Percentiles rank a stretch among this genome's conserved stretches.
Evolutionary conservation across 306 rosid genomes (phyloP).

Genomic region (Pterocarpus macrocarpus): DNA sequence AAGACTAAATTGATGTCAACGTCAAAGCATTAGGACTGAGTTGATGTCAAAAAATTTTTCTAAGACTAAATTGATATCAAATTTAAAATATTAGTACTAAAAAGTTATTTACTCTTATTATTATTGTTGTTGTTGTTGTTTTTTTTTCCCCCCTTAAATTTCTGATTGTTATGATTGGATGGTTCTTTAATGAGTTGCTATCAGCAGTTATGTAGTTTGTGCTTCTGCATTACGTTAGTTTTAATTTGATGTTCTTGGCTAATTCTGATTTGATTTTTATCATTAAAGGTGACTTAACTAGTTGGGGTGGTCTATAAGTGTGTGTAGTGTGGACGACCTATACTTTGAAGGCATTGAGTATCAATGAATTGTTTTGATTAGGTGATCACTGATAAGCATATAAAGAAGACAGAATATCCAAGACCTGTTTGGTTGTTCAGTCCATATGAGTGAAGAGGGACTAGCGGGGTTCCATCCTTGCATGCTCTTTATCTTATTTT

Average conservation of each 20-base stretch:
- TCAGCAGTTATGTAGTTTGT: background rate
- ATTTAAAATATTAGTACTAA: too few species aligned
- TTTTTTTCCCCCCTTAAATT: background rate
- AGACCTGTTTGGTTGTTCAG: background rate
- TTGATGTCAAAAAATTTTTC: too few species aligned
- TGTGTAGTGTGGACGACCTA: background rate
- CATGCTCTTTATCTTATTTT: too few species aligned
- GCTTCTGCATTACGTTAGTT: conserved; percentile 3
- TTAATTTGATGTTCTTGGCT: conserved; percentile 19
- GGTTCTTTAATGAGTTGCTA: background rate
- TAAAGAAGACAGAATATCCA: background rate
- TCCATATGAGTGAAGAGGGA: background rate
- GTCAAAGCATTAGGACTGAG: too few species aligned
- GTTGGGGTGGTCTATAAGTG: background rate
- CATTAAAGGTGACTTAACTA: background rate
- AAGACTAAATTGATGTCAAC: too few species aligned
- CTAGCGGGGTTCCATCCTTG: background rate
- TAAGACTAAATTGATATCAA: too few species aligned
- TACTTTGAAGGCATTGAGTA: background rate
- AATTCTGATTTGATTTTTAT: background rate
- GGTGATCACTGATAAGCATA: background rate
- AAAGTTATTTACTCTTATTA: too few species aligned
- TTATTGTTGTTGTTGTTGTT: background rate
- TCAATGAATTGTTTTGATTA: background rate
- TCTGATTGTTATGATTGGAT: background rate